Base-by-base conservation (phyloP, 495 filamentous ascomycete genomes). In the Xylaria venustula region DNA sequence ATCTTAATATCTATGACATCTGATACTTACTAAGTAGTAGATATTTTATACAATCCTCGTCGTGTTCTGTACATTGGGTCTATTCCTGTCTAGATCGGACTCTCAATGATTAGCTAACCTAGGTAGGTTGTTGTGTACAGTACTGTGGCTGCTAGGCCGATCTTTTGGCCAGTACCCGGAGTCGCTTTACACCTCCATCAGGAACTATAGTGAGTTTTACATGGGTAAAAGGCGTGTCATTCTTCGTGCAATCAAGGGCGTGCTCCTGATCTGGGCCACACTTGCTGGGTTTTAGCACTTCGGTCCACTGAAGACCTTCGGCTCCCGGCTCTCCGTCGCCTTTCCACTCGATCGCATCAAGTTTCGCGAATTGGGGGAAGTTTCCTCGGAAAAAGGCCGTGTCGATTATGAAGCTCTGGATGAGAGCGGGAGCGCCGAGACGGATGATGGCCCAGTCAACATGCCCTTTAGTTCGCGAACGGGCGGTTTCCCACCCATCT, bases 371-470 rank as follows among this genome's bases (percentile, higher is more conserved):
- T 66, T 91, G 85, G 0, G 93, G 93, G 65, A 89, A 97, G 74
- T 97, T 97, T 7, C 93, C 93, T 36, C 91, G 78, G 72, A 93
- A 97, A 74, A 92, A 90, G 42, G 90, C 89, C 5, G 93, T 97
- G 73, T 97, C 93, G 14, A 96, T 86, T 3, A 95, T 72, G 23
- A 96, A 75, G 66, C 83, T 85, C 59, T 87, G 81, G 44, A 96
- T 83, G 40, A 80, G 80, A 0, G 90, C 92, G 15, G 83, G 79
- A 1, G 87, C 81, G 7, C 92, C 92, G 22, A 97, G 83, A 63
- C 83, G 82, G 53, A 95, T 81, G 61, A 96, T 87, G 9, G 87
- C 82, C 92, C 93, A 96, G 74, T 97, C 93, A 19, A 89, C 77
- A 73, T 97, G 93, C 11, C 83, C 88, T 64, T 85, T 85, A 22